Base-by-base conservation (phyloP, 192 early-diverging fungal species). In the Coemansia sp. region DNA sequence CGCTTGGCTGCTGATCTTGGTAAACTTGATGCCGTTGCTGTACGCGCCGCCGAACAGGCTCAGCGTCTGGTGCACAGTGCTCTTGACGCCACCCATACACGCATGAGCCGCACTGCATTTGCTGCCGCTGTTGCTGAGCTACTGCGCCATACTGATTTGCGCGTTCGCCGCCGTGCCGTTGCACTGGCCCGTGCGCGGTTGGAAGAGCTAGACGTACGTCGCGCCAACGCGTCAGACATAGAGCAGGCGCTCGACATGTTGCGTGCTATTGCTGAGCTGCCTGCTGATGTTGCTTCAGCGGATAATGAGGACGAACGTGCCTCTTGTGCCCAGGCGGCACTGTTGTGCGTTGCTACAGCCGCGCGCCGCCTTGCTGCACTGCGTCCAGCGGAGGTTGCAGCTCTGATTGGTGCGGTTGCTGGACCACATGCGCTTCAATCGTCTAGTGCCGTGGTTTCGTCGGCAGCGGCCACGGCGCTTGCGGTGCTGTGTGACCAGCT, bases 291-390 rank as follows among this genome's bases (percentile, higher is more conserved):
- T 24, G 57, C 64, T 23, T 54, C 47, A 4, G 53, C 41, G 6
- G 53, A 41, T 24, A 64, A 56, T 12, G 32, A 9, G 14, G 38
- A 65, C 31, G 85, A 85, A 31, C 60, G 68, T 7, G 62, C 65
- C 10, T 78, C 84, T 58, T 89, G 86, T 73, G 90, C 88, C 74
- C 91, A 94, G 72, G 82, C 88, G 0, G 91, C 89, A 18, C 70
- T 97, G 34, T 62, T 90, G 49, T 94, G 93, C 69, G 65, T 97
- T 28, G 84, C 90, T 8, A 85, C 89, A 23, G 83, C 95, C 47
- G 86, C 89, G 9, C 83, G 79, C 22, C 64, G 78, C 24, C 87
- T 92, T 73, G 90, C 87, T 9, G 68, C 76, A 27, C 66, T 66
- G 18, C 85, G 89, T 24, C 83, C 88, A 14, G 79, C 78, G 18